phyloP scores from a whole-genome alignment of 148 eudicot species.

The Camellia sinensis region DNA sequence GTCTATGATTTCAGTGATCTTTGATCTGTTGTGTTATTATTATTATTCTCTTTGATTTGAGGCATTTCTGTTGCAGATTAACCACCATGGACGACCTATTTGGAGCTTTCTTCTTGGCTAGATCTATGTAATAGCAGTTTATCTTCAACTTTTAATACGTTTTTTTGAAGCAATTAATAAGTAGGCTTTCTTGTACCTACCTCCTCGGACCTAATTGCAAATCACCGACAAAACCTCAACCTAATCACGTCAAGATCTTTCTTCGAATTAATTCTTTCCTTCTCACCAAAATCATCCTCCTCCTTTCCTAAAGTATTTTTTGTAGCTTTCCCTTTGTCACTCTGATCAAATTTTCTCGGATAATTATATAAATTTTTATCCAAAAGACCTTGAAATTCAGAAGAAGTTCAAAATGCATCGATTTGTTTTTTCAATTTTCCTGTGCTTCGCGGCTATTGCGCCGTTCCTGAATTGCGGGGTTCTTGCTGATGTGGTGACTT shows the following conservation, averaged over 20 bases:
- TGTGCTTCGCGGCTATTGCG: conserved; percentile 16
- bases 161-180: background rate
- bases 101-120: conserved; percentile 24
- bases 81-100: background rate
- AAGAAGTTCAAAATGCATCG: conserved; percentile 18
- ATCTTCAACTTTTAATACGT: too few species aligned
- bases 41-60: too few species aligned
- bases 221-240: background rate
- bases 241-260: background rate
- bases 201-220: too few species aligned
- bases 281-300: background rate
- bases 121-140: background rate
- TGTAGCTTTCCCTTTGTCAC: background rate
- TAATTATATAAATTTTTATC: background rate
- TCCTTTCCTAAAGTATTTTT: conserved; percentile 5
- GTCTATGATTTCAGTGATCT: too few species aligned
- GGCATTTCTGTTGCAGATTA: too few species aligned
- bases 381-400: background rate
- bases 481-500: conserved; percentile 43
- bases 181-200: background rate
- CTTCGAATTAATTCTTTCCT: background rate
- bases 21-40: too few species aligned
- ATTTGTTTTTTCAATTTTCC: background rate
- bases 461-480: background rate
- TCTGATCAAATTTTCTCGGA: too few species aligned